Evolutionary conservation across 2,329 filamentous ascomycete species (phyloP), one percentile per base, ranked within the genome.

Genomic region (Cladosporium sp.): DNA sequence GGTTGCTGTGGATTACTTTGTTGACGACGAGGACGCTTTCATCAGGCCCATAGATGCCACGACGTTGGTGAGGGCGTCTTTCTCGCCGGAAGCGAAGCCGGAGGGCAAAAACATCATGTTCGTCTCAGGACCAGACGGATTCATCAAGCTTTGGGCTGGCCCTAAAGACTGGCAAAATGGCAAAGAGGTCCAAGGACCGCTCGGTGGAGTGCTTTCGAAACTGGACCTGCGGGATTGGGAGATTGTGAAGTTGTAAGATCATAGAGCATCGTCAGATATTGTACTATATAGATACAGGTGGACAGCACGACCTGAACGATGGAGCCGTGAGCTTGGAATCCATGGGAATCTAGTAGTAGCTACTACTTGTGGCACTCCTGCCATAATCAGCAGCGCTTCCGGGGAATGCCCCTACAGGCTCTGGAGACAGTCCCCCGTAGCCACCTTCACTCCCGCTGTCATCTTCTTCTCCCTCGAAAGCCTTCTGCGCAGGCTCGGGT

Each of bases 51-150:
- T 61, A 6, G 65, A 72, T 32, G 65, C 77, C 7, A 62, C 59
- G 62, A 61, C 40, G 41, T 53, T 49, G 32, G 38, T 49, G 32
- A 45, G 46, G 28, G 40, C 28, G 7, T 35, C 45, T 6, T 49
- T 49, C n/a, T 43, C 44, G 13, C 18, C 38, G 19, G 45, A 42
- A 35, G 37, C 9, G 16, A 62, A 61, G 9, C 62, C 46, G 3
- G 57, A 57, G 1, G 77, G 80, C 1, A 80, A 78, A 57, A 84
- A 83, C 55, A 67, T 95, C 16, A 74, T 96, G n/a, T 76, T 95
- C 52, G 81, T 97, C 1, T 95, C 90, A 0, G 93, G 93, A 0
- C 92, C 93, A 0, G 89, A 95, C 50, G 92, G 93, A 0, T 97
- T 97, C 70, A 79, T 97, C 37, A 79, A 81, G 41, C 80, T 86